Percentiles rank a stretch among this genome's conserved stretches.
These are phyloP conservation scores for Penicillium sp. DNA, from an alignment of 2,329 filamentous ascomycete species.

Conservation along the genomic window DNA sequence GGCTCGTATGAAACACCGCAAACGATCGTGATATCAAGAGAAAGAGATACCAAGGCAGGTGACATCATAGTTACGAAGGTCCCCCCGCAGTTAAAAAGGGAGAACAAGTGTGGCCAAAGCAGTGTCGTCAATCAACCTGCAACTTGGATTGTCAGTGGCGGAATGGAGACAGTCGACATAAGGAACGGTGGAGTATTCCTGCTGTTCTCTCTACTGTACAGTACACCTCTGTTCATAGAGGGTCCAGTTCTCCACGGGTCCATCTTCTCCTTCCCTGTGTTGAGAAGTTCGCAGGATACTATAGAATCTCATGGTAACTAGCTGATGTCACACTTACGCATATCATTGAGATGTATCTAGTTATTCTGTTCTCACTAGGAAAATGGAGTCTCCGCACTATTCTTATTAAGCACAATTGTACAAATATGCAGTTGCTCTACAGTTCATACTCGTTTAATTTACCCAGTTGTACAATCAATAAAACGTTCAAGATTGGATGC, in stretches of 20 bases:
- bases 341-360: too few species aligned
- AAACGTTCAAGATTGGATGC: background rate
- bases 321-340: background rate
- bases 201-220: background rate
- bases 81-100: background rate
- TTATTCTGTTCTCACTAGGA: background rate
- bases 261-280: background rate
- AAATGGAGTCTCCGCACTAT: background rate
- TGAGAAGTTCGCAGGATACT: slow-evolving; percentile 9
- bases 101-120: slow-evolving; percentile 7
- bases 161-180: slow-evolving; percentile 6
- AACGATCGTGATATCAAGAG: background rate
- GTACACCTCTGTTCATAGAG: background rate
- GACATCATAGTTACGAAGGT: slow-evolving; percentile 34
- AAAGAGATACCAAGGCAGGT: slow-evolving; percentile 7
- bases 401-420: background rate
- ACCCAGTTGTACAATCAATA: background rate
- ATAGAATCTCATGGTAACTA: background rate
- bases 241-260: slow-evolving; percentile 10
- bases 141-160: slow-evolving; percentile 13
- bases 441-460: too few species aligned
- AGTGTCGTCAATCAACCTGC: slow-evolving; percentile 13
- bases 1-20: background rate
- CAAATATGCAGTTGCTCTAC: background rate
- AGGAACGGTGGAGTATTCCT: slow-evolving; percentile 11